phyloP scores from a whole-genome alignment of 2,329 filamentous ascomycete genomes.

The Neoascochyta sp. region DNA sequence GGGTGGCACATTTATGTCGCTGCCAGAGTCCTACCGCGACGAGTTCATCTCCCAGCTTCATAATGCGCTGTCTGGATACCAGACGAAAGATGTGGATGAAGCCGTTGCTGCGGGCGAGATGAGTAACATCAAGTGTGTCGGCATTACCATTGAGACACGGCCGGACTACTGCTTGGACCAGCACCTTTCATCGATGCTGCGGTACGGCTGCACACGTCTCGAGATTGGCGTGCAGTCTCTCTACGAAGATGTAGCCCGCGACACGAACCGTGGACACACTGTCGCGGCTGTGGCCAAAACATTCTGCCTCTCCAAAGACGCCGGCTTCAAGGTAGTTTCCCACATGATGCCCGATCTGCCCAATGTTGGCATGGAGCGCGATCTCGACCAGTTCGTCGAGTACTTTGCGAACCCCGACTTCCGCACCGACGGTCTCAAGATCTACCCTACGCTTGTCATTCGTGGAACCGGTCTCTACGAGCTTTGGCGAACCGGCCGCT shows the following conservation, averaged over 20 bases:
- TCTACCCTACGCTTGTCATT: constrained; percentile 96
- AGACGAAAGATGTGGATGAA: constrained; percentile 90
- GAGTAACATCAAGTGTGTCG: constrained; percentile 96
- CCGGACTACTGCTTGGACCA: constrained; percentile 95
- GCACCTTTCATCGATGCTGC: constrained; percentile 92
- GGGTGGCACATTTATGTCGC: constrained; percentile 98
- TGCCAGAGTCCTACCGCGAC: constrained; percentile 83
- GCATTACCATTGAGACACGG: constrained; percentile 95
- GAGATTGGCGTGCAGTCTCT: constrained; percentile 95
- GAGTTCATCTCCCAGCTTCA: constrained; percentile 94
- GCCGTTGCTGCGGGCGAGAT: constrained; percentile 91
- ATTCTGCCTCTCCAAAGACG: constrained; percentile 94
- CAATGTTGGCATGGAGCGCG: constrained; percentile 97
- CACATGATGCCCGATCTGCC: constrained; percentile 99
- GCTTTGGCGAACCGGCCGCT: constrained; percentile 91
- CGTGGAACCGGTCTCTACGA: constrained; percentile 95
- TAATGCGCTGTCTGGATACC: constrained; percentile 94
- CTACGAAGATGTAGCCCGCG: constrained; percentile 96
- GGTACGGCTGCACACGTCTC: constrained; percentile 93
- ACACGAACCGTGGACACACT: constrained; percentile 95
- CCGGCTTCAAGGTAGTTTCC: constrained; percentile 96
- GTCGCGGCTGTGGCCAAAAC: constrained; percentile 94
- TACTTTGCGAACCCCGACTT: constrained; percentile 98
- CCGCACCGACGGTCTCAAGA: constrained; percentile 93
- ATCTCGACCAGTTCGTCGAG: constrained; percentile 93